Evolutionary conservation across 2,329 filamentous ascomycete species (phyloP), one percentile per base, ranked within the genome.

Genomic region (Cercospora zeina): DNA sequence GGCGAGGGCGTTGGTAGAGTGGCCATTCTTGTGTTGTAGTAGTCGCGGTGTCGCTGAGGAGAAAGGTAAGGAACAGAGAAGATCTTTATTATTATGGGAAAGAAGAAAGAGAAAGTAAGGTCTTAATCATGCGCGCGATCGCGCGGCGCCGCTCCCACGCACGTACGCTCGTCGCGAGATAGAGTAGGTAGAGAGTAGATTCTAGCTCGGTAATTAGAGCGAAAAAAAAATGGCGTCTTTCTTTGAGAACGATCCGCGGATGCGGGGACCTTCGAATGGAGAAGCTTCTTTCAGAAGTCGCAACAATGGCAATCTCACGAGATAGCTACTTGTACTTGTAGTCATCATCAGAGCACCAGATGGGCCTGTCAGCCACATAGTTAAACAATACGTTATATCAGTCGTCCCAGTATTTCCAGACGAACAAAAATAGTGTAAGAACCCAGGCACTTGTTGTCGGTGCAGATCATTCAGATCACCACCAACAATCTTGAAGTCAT

Each of bases 401-500:
- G n/a, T n/a, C n/a, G n/a, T n/a, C n/a, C n/a, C n/a, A n/a, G n/a
- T 31, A 5, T 19, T 27, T 7, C 14, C 42, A 47, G 42, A 13
- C 42, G 24, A 16, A 19, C 50, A 27, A 37, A 16, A 39, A 37
- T 24, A 50, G 45, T 24, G 27, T 4, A 13, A 6, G 4, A 3
- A 30, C n/a, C 19, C 45, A 30, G 13, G 13, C 5, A 31, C 30
- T 50, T 19, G n/a, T 9, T 13, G 4, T 55, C n/a, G 10, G 21
- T 33, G 11, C n/a, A n/a, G n/a, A n/a, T n/a, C n/a, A n/a, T 27
- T 19, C 16, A 49, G 31, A 58, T 37, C 31, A 51, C 42, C 56
- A 58, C 27, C 56, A 30, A 49, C 39, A 58, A 31, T 63, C 37
- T 63, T 63, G 61, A 63, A 57, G 56, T 63, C 61, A 63, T 63